These are phyloP conservation scores for Peziza echinospora DNA, from an alignment of 495 filamentous ascomycete species.

Conservation along the genomic window DNA sequence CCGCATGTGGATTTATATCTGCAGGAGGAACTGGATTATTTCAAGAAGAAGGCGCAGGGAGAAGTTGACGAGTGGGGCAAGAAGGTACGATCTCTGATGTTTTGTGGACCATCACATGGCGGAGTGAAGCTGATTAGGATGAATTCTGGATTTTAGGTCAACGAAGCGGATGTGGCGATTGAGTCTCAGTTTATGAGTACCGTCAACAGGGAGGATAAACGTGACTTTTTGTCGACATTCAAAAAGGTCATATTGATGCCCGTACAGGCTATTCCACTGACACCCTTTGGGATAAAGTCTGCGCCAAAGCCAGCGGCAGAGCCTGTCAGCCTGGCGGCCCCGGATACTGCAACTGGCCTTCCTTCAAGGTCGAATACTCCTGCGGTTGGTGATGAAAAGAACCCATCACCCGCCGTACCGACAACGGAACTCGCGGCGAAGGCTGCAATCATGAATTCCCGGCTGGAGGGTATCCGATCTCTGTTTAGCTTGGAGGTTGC, in stretches of 20 bases:
- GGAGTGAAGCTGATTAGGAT: neutral
- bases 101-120: neutral
- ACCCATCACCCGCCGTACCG: slow-evolving; percentile 23
- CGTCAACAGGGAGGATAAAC: slow-evolving; percentile 84
- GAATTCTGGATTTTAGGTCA: neutral
- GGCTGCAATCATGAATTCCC: slow-evolving; percentile 84
- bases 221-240: slow-evolving; percentile 88
- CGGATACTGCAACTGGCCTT: neutral
- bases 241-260: slow-evolving; percentile 99
- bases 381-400: neutral
- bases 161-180: slow-evolving; percentile 66
- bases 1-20: slow-evolving; percentile 85
- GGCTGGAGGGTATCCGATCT: slow-evolving; percentile 76
- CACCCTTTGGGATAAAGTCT: slow-evolving; percentile 31
- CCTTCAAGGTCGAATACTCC: slow-evolving; percentile 5
- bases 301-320: slow-evolving; percentile 28
- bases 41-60: slow-evolving; percentile 48
- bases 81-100: too few relatives aligned
- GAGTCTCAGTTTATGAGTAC: slow-evolving; percentile 92
- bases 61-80: slow-evolving; percentile 76
- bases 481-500: slow-evolving; percentile 95
- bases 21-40: slow-evolving; percentile 74
- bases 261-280: slow-evolving; percentile 59
- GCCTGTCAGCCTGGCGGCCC: slow-evolving; percentile 7
- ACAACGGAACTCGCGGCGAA: slow-evolving; percentile 87